Evolutionary conservation across 2,329 filamentous ascomycete species (phyloP), one percentile per base, ranked within the genome.

Genomic region (Stemphylium beticola): DNA sequence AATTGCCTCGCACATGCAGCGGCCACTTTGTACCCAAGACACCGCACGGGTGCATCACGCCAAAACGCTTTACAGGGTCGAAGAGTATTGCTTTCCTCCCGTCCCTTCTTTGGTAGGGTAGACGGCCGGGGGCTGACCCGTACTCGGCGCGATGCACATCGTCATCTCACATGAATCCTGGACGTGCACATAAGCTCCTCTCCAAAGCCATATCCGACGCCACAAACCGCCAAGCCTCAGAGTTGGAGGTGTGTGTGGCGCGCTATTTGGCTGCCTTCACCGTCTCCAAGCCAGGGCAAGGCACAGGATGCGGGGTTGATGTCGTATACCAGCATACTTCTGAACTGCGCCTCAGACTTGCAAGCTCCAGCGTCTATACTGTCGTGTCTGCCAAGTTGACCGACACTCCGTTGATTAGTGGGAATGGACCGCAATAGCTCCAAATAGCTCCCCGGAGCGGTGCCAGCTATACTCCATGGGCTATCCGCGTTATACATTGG

Each of bases 101-200:
- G 49, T 49, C 50, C 49, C 45, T 53, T 24, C 51, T 65, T 43
- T 53, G 49, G 53, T 49, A 53, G 33, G 47, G 54, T 31, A 38
- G 42, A 32, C 36, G 36, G 40, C 20, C 47, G 24, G 39, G 29
- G 22, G 10, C 20, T 36, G 29, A 37, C 29, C 34, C 36, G 40
- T 34, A 18, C 29, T 45, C 36, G 18, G 26, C 11, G 29, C 42
- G 39, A 29, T 58, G 62, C 54, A 57, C 62, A 71, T 69, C 66
- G 58, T 72, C 69, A 69, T 73, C 54, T 66, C 56, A 50, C 44
- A 32, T 49, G 57, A 44, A 41, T 33, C 56, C 56, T 42, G 53
- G 64, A 53, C 52, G 62, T 67, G 58, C 45, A 67, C 58, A 62
- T 66, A 71, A 72, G 65, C 68, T 66, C 60, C 63, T 49, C 49